Percentiles rank a stretch among this genome's conserved stretches.
These are phyloP conservation scores for Rhododendron ferrugineum DNA, from an alignment of 148 eudicot species.

Conservation along the genomic window DNA sequence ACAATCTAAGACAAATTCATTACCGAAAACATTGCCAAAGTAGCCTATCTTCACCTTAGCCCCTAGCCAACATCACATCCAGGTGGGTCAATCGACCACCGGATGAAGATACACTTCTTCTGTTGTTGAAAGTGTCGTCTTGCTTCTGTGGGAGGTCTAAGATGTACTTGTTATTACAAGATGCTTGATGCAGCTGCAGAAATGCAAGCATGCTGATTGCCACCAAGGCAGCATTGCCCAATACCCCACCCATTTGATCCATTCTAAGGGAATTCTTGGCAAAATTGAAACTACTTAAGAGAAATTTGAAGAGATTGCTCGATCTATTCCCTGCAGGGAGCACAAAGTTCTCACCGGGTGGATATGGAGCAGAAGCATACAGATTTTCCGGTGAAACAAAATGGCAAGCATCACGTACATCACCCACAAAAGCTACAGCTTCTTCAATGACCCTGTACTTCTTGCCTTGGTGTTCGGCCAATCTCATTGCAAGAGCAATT, in stretches of 20 bases:
- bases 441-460: constrained; percentile 82
- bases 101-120: constrained; percentile 27
- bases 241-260: constrained; percentile 58
- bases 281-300: constrained; percentile 38
- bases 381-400: constrained; percentile 44
- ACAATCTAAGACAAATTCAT: background rate
- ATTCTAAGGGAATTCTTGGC: constrained; percentile 54
- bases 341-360: constrained; percentile 27
- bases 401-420: constrained; percentile 46
- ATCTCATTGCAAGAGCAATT: constrained; percentile 65
- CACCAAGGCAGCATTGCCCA: constrained; percentile 82
- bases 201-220: constrained; percentile 83
- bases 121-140: constrained; percentile 20
- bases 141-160: constrained; percentile 28
- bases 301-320: constrained; percentile 38
- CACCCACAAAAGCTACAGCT: constrained; percentile 81
- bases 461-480: constrained; percentile 92
- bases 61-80: constrained; percentile 85
- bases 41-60: constrained; percentile 24
- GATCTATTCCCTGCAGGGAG: constrained; percentile 33
- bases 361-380: constrained; percentile 32
- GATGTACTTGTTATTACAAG: constrained; percentile 27
- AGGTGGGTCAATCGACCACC: constrained; percentile 20
- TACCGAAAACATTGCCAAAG: background rate
- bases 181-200: constrained; percentile 61